A percentile compares a stretch with the other conserved stretches of the same genome.
Conservation (phyloP, 2,329 filamentous ascomycete genomes). For the Xylariaceae sp. region DNA sequence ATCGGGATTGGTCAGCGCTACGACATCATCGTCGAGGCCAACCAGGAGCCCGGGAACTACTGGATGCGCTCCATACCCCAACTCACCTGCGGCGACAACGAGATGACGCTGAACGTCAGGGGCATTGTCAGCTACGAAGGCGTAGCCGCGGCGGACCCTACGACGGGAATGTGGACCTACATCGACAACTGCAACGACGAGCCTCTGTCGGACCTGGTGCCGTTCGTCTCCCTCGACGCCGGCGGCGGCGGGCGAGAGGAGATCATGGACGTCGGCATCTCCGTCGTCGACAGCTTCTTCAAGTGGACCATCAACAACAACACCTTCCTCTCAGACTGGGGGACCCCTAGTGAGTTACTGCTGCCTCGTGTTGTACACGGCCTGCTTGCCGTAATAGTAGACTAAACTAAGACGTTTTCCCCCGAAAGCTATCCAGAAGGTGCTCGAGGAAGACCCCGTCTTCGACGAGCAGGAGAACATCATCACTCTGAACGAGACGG, state of each 20-base stretch:
- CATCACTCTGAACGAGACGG: conserved; percentile 31
- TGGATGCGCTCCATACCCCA: conserved; percentile 53
- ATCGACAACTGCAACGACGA: conserved; percentile 42
- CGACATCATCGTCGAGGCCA: conserved; percentile 50
- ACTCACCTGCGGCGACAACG: conserved; percentile 44
- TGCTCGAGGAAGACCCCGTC: conserved; percentile 29
- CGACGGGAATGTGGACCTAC: conserved; percentile 10
- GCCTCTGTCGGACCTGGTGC: conserved; percentile 38
- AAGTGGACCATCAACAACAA: conserved; percentile 54
- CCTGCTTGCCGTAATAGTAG: neutral
- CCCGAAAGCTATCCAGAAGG: conserved; percentile 37
- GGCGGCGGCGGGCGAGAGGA: conserved; percentile 29
- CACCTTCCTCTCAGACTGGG: conserved; percentile 52
- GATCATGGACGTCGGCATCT: conserved; percentile 34
- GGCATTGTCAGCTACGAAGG: conserved; percentile 52
- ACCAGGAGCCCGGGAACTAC: conserved; percentile 44
- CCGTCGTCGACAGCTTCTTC: conserved; percentile 41
- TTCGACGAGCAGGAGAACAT: conserved; percentile 37
- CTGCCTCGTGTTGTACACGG: neutral
- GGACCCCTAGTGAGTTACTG: conserved; percentile 43
- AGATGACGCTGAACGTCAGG: conserved; percentile 46
- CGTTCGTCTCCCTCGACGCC: conserved; percentile 41
- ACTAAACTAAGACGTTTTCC: neutral
- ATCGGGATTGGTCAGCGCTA: conserved; percentile 43
- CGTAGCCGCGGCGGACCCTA: conserved; percentile 23